These are phyloP conservation scores for Elongisporangium anandrum DNA, from an alignment of 352 stramenopile genomes.

Conservation along the genomic window DNA sequence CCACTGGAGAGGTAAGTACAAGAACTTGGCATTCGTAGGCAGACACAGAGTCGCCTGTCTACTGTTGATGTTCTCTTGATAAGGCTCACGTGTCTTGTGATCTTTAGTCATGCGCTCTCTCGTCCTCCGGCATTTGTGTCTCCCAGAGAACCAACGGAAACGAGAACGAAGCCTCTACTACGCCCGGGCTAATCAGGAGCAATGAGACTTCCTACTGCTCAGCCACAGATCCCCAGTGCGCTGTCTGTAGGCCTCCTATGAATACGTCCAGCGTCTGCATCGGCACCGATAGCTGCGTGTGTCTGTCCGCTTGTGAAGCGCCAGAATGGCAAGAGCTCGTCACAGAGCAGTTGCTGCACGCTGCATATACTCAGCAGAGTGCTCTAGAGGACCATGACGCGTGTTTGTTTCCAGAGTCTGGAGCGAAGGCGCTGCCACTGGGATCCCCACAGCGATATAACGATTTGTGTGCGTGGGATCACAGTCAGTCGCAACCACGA, in stretches of 20 bases:
- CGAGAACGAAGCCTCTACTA: slow-evolving; percentile 2
- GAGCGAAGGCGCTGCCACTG: slow-evolving; percentile 17
- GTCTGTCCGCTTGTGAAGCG: slow-evolving; percentile 26
- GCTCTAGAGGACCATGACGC: neutral
- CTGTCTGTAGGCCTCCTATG: slow-evolving; percentile 9
- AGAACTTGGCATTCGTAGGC: neutral
- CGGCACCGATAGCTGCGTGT: slow-evolving; percentile 26
- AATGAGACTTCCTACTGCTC: slow-evolving; percentile 13
- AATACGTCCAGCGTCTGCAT: slow-evolving; percentile 20
- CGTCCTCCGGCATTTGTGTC: slow-evolving; percentile 17
- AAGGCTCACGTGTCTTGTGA: neutral
- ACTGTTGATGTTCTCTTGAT: slow-evolving; percentile 1
- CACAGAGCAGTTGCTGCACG: slow-evolving; percentile 10
- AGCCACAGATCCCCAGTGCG: slow-evolving; percentile 1
- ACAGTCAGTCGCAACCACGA: slow-evolving; percentile 16
- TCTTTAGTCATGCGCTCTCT: slow-evolving; percentile 18
- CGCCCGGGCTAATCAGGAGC: slow-evolving; percentile 2
- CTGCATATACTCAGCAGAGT: neutral
- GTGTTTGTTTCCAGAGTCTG: slow-evolving; percentile 4
- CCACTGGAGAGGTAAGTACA: slow-evolving; percentile 20
- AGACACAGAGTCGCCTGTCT: neutral
- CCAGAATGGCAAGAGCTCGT: slow-evolving; percentile 19
- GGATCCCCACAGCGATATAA: slow-evolving; percentile 16
- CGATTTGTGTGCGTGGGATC: slow-evolving; percentile 33
- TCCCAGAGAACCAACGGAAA: no score